These are phyloP conservation scores for Rosa persica DNA, from an alignment of 306 rosid genomes.

Conservation along the genomic window DNA sequence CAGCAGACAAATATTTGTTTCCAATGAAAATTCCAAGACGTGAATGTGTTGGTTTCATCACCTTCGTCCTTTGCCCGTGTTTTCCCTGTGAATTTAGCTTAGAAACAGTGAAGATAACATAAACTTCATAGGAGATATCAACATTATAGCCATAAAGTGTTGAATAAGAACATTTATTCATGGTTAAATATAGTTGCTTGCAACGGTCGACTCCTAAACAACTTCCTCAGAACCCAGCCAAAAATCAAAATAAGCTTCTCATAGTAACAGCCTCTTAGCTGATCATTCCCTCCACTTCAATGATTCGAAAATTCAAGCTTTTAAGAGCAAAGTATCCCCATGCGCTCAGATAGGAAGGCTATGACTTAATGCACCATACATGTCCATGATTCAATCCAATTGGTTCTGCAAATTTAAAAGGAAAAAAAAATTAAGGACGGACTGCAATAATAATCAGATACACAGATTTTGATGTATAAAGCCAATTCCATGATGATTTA, in stretches of 20 bases:
- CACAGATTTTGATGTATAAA: not conserved
- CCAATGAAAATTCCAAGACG: not conserved
- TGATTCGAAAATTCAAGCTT: not conserved
- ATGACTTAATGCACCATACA: not conserved
- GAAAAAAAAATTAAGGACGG: not conserved
- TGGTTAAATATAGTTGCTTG: not conserved
- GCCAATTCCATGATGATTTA: not conserved
- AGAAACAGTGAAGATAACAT: not conserved
- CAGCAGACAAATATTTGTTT: not conserved
- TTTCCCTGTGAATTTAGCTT: not conserved
- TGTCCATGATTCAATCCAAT: not conserved
- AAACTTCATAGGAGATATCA: not conserved
- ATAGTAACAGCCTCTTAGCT: not conserved
- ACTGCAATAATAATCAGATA: not conserved
- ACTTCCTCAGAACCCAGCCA: not conserved
- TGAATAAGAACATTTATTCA: slow-evolving; percentile 8
- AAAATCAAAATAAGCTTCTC: not conserved
- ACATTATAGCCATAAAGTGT: not conserved
- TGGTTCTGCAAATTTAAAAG: not conserved
- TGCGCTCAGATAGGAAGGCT: not conserved
- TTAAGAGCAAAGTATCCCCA: not conserved
- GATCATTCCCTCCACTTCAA: not conserved
- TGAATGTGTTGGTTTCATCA: not conserved
- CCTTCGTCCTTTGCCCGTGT: not conserved
- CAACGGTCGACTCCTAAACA: slow-evolving; percentile 7